Percentiles rank a stretch among this genome's conserved stretches.
Evolutionary conservation across 2,329 filamentous ascomycete genomes (phyloP).

Genomic region (Xylariaceae sp.): DNA sequence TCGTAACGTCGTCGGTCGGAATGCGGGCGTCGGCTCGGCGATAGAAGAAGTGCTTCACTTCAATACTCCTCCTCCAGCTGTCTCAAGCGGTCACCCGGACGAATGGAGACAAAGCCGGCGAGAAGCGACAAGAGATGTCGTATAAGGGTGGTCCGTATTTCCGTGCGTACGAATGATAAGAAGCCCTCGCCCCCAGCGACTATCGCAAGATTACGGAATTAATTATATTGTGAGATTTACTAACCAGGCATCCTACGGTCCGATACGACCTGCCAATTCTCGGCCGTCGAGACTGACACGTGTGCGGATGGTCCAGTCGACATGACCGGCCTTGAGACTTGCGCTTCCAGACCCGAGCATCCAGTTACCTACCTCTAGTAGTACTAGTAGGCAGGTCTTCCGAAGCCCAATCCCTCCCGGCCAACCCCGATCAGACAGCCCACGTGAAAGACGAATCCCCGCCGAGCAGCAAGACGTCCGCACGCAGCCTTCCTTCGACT

Average conservation of each 20-base stretch:
- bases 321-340: too few species aligned
- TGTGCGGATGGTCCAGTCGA: neutral
- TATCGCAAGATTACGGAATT: neutral
- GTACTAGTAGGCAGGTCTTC: too few species aligned
- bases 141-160: too few species aligned
- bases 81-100: constrained; percentile 22
- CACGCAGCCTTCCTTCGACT: too few species aligned
- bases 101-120: constrained; percentile 31
- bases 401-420: too few species aligned
- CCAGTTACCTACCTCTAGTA: too few species aligned
- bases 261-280: neutral
- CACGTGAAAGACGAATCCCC: too few species aligned
- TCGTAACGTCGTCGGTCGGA: constrained; percentile 24
- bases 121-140: constrained; percentile 11
- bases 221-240: neutral
- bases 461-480: too few species aligned
- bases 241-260: neutral
- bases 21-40: constrained; percentile 8
- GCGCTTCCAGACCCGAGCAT: too few species aligned
- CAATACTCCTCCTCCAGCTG: constrained; percentile 15
- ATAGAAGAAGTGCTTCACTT: neutral
- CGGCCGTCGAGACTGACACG: neutral
- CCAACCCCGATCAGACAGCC: too few species aligned
- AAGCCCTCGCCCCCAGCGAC: neutral
- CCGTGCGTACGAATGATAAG: neutral